These are phyloP conservation scores for Sporobolomyces roseus DNA, from an alignment of 768 basidiomycete species.

Conservation along the genomic window DNA sequence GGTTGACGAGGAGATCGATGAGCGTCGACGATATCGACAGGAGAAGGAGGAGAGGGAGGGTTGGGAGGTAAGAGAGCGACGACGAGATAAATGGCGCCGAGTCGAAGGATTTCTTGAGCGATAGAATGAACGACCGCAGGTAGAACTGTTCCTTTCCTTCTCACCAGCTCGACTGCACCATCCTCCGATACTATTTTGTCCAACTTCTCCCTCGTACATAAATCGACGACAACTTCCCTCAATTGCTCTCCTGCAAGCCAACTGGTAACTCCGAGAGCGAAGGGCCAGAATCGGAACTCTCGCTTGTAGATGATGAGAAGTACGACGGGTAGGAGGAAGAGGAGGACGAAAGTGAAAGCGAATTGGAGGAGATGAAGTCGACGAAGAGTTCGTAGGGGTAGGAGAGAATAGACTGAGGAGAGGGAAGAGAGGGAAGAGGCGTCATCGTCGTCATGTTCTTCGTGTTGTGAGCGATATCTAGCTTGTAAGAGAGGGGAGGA, in stretches of 20 bases:
- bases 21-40: not conserved
- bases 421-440: slow-evolving; percentile 2
- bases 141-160: slow-evolving; percentile 18
- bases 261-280: slow-evolving; percentile 30
- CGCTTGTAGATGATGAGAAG: slow-evolving; percentile 25
- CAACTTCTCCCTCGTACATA: slow-evolving; percentile 15
- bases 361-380: slow-evolving; percentile 39
- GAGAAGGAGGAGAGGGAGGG: not conserved
- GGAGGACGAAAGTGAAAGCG: slow-evolving; percentile 35
- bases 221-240: slow-evolving; percentile 36
- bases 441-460: not conserved
- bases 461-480: not conserved
- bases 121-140: slow-evolving; percentile 37
- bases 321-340: slow-evolving; percentile 28
- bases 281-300: slow-evolving; percentile 26
- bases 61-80: slow-evolving; percentile 34
- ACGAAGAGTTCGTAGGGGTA: slow-evolving; percentile 24
- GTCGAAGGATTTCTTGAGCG: slow-evolving; percentile 40
- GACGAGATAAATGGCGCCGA: slow-evolving; percentile 36
- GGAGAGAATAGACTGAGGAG: slow-evolving; percentile 26
- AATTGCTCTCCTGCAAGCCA: slow-evolving; percentile 41
- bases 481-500: slow-evolving; percentile 8
- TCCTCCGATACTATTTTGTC: not conserved
- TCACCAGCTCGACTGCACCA: not conserved
- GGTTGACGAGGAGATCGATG: slow-evolving; percentile 1